Base-by-base conservation (phyloP, 1,284 basidiomycete genomes). In the Heterobasidion parviporum region DNA sequence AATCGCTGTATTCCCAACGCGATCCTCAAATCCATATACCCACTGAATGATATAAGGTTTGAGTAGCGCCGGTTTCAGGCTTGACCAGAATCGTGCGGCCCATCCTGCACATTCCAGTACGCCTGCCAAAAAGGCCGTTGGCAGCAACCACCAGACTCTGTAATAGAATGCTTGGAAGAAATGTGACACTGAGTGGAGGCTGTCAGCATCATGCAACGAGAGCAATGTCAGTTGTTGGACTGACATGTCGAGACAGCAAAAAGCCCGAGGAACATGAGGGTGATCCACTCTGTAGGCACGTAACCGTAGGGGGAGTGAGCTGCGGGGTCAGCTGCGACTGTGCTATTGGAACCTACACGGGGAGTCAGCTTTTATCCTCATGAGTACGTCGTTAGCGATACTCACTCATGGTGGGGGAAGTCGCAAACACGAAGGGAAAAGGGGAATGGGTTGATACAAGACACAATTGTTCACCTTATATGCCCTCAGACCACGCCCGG, bases 61-160 rank as follows among this genome's bases (percentile, higher is more conserved):
- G 14, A 60, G 56, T 15, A 50, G 45, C 3, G 61, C 53, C 1
- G 64, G 59, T 48, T 61, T 61, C 20, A 58, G 58, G 43, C 60
- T 65, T 6, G 66, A 67, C 68, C 68, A 69, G 10, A 67, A 56
- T 14, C 68, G 50, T 71, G 41, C 55, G 15, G 26, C 53, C 58
- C 56, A 57, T 32, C 58, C 76, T n/a, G 80, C 60, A 4, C 77
- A 60, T 63, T 85, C 81, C 7, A 74, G 61, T 0, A 73, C 12
- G 10, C 77, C 78, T 47, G 74, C 76, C 0, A 77, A 59, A 20
- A 75, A 65, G 12, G 76, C 70, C 0, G 81, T 82, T 0, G 74
- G 74, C 45, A 81, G 62, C n/a, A 80, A 63, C 67, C 75, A 79
- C 74, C 77, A 81, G 51, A 73, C 68, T 12, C 72, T 69, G 47